Base-by-base conservation (phyloP, 208 protist genomes). In the Polymyxa betae region DNA sequence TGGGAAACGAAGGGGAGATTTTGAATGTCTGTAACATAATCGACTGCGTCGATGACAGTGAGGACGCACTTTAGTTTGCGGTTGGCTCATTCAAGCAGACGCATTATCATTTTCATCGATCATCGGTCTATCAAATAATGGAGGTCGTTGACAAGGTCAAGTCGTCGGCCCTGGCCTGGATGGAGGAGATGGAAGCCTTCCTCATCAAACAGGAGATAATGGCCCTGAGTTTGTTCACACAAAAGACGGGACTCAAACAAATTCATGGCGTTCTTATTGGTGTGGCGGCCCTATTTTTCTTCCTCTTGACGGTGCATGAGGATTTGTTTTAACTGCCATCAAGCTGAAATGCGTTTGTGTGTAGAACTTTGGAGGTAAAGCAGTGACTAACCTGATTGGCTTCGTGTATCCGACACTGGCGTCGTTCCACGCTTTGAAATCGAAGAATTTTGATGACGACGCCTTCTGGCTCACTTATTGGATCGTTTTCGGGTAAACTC, bases 391-490 rank as follows among this genome's bases (percentile, higher is more conserved):
- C 35, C 35, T 5, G 10, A 43, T 82, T 82, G 72, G 72, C 5
- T 82, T 82, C n/a, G 5, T 82, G 16, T 82, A 82, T 82, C 72
- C 72, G 16, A 82, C 72, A 35, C 16, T 82, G 35, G 35, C 5
- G n/a, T 82, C 72, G 40, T 82, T 82, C 72, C 5, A 82, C 16
- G 72, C 72, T n/a, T 5, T 82, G 16, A 82, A 82, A 82, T 82
- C 72, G 72, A 82, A 82, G n/a, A n/a, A 35, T 40, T 38, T n/a
- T 40, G 72, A 5, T 45, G 72, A 82, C 40, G 72, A 82, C n/a
- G 5, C 72, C 16, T 82, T 38, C 72, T 82, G 72, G 72, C 35
- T 82, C 5, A 82, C 72, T 38, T 82, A 82, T n/a, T 82, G 72
- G 72, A 82, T 82, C 35, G 72, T 82, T 45, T 82, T 82, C 40